phyloP scores from a whole-genome alignment of 208 protist genomes.

The Acanthamoeba castellanii region DNA sequence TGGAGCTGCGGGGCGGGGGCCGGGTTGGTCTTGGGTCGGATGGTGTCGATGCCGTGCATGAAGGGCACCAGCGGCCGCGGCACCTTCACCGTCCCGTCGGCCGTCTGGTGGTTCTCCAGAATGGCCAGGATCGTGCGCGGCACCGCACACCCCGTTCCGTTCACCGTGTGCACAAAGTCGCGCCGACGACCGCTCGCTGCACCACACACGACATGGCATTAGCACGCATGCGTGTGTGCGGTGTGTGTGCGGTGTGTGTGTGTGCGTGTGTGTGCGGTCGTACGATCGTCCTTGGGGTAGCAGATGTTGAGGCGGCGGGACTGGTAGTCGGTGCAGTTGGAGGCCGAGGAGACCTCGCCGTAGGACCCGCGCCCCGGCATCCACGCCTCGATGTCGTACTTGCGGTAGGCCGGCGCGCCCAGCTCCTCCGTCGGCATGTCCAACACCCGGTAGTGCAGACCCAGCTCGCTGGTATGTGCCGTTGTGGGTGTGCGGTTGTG shows the following conservation, averaged over 20 bases:
- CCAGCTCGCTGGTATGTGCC: conserved; percentile 19
- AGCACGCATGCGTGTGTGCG: background rate
- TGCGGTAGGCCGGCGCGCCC: conserved; percentile 88
- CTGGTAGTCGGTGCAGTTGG: conserved; percentile 92
- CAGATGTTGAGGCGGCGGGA: conserved; percentile 87
- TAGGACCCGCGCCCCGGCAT: conserved; percentile 88
- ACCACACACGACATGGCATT: background rate
- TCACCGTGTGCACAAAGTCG: conserved; percentile 88
- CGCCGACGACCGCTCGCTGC: background rate
- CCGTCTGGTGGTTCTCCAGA: conserved; percentile 89
- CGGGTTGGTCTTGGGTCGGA: conserved; percentile 22
- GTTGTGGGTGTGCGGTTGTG: no score
- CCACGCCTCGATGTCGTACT: conserved; percentile 93
- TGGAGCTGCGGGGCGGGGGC: conserved; percentile 31
- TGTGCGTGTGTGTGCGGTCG: background rate
- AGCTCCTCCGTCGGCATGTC: conserved; percentile 90
- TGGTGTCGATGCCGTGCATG: conserved; percentile 62
- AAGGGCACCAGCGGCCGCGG: conserved; percentile 42
- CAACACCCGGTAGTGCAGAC: conserved; percentile 81
- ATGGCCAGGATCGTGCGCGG: conserved; percentile 90
- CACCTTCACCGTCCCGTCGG: conserved; percentile 84
- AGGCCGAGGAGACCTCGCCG: conserved; percentile 87
- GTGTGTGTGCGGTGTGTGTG: no score
- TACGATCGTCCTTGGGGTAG: conserved; percentile 54
- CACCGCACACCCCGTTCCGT: conserved; percentile 90